phyloP scores from a whole-genome alignment of 2,329 filamentous ascomycete genomes.

The Penicillium sp. region DNA sequence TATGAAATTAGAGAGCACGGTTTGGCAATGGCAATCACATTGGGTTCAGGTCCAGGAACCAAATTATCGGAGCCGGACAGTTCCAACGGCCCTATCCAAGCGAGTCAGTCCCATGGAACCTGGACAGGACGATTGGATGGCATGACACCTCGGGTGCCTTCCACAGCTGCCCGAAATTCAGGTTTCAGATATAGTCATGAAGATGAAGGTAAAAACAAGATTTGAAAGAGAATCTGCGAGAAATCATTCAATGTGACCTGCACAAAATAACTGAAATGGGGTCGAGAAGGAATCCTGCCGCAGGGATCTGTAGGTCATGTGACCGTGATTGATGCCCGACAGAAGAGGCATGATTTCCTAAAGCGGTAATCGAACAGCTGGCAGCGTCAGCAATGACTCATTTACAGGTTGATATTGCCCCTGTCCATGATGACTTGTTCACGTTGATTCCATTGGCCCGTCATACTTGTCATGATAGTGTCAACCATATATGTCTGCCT shows the following conservation, averaged over 20 bases:
- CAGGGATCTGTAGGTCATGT: neutral
- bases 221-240: neutral
- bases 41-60: neutral
- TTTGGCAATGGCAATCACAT: neutral
- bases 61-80: neutral
- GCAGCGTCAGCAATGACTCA: slow-evolving; percentile 4
- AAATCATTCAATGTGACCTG: neutral
- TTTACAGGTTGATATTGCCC: neutral
- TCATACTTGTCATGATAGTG: neutral
- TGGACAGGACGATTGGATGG: neutral
- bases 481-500: neutral
- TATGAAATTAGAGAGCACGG: neutral
- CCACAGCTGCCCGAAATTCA: neutral
- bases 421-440: neutral
- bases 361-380: neutral
- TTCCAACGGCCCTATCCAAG: neutral
- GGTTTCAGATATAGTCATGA: neutral
- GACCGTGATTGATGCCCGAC: slow-evolving; percentile 1
- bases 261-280: neutral
- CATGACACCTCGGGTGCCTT: neutral
- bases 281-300: neutral
- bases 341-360: neutral
- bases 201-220: neutral
- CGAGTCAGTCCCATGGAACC: slow-evolving; percentile 2
- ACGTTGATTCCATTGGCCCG: neutral